These are phyloP conservation scores for Yamadazyma buinensis DNA, from an alignment of 1,139 yeast species.

Conservation along the genomic window DNA sequence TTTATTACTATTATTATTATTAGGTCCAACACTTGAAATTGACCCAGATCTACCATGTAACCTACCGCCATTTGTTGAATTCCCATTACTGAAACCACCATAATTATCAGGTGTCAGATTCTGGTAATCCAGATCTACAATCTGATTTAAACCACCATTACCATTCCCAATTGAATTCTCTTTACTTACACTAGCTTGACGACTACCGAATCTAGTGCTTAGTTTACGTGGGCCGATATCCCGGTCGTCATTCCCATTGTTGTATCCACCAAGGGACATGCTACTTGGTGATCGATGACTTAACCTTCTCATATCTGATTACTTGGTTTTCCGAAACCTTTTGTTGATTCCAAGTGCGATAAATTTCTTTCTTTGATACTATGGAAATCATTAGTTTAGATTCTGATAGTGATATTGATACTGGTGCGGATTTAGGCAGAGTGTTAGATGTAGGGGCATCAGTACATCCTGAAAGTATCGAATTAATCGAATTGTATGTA, in stretches of 20 bases:
- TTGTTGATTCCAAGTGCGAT: constrained; percentile 1
- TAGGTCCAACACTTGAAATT: background rate
- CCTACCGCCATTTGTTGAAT: no score
- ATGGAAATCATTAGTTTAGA: constrained; percentile 7
- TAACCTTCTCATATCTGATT: constrained; percentile 5
- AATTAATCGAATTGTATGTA: constrained; percentile 2
- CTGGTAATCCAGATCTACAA: no score
- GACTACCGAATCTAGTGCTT: constrained; percentile 3
- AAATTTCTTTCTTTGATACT: constrained; percentile 1
- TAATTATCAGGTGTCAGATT: no score
- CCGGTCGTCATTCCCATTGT: background rate
- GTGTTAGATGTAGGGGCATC: constrained; percentile 1
- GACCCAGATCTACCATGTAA: no score
- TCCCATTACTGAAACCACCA: no score
- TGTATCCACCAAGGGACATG: background rate
- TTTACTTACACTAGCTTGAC: background rate
- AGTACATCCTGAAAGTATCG: background rate
- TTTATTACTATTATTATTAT: background rate
- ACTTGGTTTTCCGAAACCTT: background rate
- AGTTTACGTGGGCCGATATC: background rate
- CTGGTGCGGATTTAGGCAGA: constrained; percentile 1
- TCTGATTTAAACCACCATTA: no score
- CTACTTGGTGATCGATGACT: constrained; percentile 5
- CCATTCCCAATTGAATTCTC: no score
- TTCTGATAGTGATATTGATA: background rate